phyloP scores from a whole-genome alignment of 2,329 filamentous ascomycete species.

The Nemania bipapillata region DNA sequence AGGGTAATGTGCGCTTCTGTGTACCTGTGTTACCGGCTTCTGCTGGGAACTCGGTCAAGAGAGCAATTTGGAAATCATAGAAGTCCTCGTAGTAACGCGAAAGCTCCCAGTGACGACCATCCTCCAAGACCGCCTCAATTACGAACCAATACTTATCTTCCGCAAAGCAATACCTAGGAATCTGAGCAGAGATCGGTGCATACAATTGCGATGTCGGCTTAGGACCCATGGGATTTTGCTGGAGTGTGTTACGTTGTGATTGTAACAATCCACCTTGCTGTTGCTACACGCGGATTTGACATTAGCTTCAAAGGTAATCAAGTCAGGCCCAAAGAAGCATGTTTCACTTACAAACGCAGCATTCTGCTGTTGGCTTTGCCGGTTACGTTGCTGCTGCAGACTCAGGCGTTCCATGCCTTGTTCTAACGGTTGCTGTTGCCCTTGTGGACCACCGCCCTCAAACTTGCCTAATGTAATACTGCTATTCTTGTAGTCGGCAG shows the following conservation, averaged over 20 bases:
- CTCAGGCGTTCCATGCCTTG: slow-evolving; percentile 83
- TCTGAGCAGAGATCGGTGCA: slow-evolving; percentile 83
- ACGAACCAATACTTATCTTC: slow-evolving; percentile 99
- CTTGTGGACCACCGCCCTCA: slow-evolving; percentile 64
- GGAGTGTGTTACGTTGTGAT: slow-evolving; percentile 55
- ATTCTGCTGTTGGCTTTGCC: slow-evolving; percentile 60
- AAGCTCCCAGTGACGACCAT: slow-evolving; percentile 91
- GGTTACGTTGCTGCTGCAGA: slow-evolving; percentile 64
- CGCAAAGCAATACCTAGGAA: slow-evolving; percentile 92
- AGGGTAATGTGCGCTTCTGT: slow-evolving; percentile 85
- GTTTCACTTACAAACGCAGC: slow-evolving; percentile 43
- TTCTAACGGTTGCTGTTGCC: slow-evolving; percentile 64
- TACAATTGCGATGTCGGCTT: slow-evolving; percentile 67
- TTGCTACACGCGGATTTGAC: slow-evolving; percentile 17
- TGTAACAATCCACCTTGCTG: slow-evolving; percentile 54
- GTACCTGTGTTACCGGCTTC: slow-evolving; percentile 88
- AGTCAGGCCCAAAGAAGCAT: background rate
- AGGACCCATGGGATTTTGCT: slow-evolving; percentile 54
- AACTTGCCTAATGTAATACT: slow-evolving; percentile 96
- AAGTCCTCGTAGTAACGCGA: slow-evolving; percentile 98
- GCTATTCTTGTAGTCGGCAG: slow-evolving; percentile 98
- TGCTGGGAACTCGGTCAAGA: slow-evolving; percentile 89
- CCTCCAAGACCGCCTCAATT: slow-evolving; percentile 89
- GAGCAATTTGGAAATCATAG: slow-evolving; percentile 96
- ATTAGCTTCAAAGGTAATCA: slow-evolving; percentile 36